Evolutionary conservation across 257 asterid genomes (phyloP), one percentile per base, ranked within the genome.

Genomic region (Ilex asprella): DNA sequence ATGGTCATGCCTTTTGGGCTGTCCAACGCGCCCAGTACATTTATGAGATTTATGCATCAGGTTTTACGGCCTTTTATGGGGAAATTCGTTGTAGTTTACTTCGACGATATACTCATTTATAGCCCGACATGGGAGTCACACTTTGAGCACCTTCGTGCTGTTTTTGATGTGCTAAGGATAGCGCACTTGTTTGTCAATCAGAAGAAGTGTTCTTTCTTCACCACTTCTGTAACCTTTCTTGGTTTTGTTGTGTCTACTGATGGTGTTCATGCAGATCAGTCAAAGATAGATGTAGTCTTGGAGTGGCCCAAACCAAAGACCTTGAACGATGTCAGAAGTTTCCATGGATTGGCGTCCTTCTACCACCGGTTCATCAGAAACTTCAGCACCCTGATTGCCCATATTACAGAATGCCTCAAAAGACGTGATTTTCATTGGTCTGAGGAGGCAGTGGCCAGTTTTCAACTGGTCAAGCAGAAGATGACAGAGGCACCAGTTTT

Each of bases 401-500:
- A 0, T 10, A 46, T 14, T 12, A 46, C 0, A 46, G 2, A 46
- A 1, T 46, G 3, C 52, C n/a, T 46, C 14, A 46, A 46, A 3
- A 3, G 52, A 7, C n/a, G 52, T 46, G 52, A 46, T 11, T 46
- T 46, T 2, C 3, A 10, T 7, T 46, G 52, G 52, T 14, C 14
- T 46, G n/a, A 46, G 52, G 52, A 46, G 52, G 52, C 52, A 46
- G 52, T 2, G 52, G 52, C 52, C 14, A 46, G n/a, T 46, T 46
- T 46, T 46, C 52, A 46, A 46, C 52, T 46, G n/a, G 52, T 46
- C n/a, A 46, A 46, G 52, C 52, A 46, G n/a, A 46, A 46, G 52
- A 46, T 46, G 52, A 46, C 4, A 3, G n/a, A 46, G 52, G 52
- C 52, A 46, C 52, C 52, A 46, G n/a, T 46, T 14, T 46, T 46